Percentiles rank a stretch among this genome's conserved stretches.
phyloP scores from a whole-genome alignment of 1,284 basidiomycete genomes.

The Amylostereum chailletii region DNA sequence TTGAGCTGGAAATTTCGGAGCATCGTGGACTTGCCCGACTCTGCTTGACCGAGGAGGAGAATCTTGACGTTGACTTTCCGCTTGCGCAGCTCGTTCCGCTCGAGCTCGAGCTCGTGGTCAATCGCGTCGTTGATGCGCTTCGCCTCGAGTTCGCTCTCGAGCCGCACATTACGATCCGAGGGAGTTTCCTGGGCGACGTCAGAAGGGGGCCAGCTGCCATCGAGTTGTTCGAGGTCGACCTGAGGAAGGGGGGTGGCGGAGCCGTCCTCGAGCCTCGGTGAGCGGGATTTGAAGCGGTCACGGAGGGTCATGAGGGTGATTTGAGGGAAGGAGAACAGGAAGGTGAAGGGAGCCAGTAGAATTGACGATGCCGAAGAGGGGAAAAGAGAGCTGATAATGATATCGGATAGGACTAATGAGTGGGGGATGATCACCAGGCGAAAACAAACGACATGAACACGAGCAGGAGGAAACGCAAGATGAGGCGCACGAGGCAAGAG shows the following conservation, averaged over 20 bases:
- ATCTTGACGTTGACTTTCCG: constrained; percentile 35
- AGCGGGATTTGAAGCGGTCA: too few relatives aligned
- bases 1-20: constrained; percentile 58
- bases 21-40: constrained; percentile 60
- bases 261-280: neutral
- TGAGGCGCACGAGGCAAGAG: too few relatives aligned
- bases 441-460: too few relatives aligned
- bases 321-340: too few relatives aligned
- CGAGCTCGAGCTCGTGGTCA: constrained; percentile 37
- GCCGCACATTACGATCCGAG: constrained; percentile 26
- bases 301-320: too few relatives aligned
- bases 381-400: too few relatives aligned
- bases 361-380: too few relatives aligned
- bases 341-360: too few relatives aligned
- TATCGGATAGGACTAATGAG: too few relatives aligned
- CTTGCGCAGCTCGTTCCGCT: constrained; percentile 31
- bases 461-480: too few relatives aligned
- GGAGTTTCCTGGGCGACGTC: constrained; percentile 22
- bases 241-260: neutral
- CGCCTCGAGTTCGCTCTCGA: constrained; percentile 41
- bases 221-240: constrained; percentile 8
- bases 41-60: constrained; percentile 52
- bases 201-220: constrained; percentile 12
- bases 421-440: too few relatives aligned
- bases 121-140: constrained; percentile 46